Evolutionary conservation across 2,329 filamentous ascomycete genomes (phyloP).

Genomic region (Aspergillus sp.): DNA sequence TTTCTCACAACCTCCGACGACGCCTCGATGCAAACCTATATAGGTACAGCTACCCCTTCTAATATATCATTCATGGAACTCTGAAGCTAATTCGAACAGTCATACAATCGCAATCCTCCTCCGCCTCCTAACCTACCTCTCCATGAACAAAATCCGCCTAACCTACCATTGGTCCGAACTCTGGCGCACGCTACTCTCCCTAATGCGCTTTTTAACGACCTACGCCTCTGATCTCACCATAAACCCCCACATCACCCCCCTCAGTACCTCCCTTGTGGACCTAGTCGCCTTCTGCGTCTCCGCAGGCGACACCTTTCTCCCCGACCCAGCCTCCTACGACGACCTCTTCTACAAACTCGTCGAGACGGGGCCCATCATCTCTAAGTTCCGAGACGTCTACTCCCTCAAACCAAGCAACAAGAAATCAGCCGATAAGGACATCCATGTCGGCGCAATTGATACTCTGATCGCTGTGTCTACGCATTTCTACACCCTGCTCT

Average conservation of each 20-base stretch:
- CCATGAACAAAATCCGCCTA: conserved; percentile 72
- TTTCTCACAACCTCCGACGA: conserved; percentile 87
- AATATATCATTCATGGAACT: not conserved
- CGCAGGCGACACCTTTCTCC: conserved; percentile 82
- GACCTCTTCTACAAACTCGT: conserved; percentile 98
- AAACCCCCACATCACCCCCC: conserved; percentile 60
- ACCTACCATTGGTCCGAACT: conserved; percentile 92
- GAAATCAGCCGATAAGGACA: conserved; percentile 13
- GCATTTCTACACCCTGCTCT: conserved; percentile 80
- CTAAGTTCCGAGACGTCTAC: conserved; percentile 76
- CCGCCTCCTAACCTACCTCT: conserved; percentile 75
- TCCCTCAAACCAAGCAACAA: conserved; percentile 28
- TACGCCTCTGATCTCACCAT: conserved; percentile 72
- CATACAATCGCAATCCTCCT: conserved; percentile 75
- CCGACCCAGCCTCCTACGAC: conserved; percentile 80
- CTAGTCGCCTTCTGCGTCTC: conserved; percentile 78
- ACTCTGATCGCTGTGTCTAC: conserved; percentile 70
- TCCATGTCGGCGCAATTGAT: conserved; percentile 63
- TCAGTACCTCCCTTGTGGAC: conserved; percentile 73
- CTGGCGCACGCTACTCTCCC: conserved; percentile 79
- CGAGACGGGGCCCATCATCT: conserved; percentile 75
- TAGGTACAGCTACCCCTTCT: conserved; percentile 37
- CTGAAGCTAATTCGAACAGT: conserved; percentile 21
- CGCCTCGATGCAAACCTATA: conserved; percentile 81
- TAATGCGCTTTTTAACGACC: conserved; percentile 83